Conservation (phyloP, 345 rosid species). For the Mercurialis annua region DNA sequence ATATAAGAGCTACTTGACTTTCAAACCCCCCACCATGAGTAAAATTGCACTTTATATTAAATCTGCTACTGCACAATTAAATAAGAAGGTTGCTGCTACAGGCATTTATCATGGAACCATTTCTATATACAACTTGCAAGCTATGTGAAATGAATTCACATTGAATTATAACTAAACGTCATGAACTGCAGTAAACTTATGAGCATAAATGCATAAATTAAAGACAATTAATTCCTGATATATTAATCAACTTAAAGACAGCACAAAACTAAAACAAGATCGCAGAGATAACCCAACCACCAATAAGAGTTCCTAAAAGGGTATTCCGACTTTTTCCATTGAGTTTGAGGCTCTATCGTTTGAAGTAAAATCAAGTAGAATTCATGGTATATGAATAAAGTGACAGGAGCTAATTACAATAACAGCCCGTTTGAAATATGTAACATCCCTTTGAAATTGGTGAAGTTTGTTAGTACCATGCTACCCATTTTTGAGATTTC, state of each 20-base stretch:
- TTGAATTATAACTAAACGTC: neutral
- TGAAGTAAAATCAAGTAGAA: neutral
- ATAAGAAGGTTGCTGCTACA: neutral
- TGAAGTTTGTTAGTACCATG: too few relatives aligned
- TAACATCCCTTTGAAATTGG: neutral
- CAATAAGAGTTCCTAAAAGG: neutral
- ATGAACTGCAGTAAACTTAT: neutral
- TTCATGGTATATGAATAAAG: neutral
- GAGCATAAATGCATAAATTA: conserved; percentile 1
- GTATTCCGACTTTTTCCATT: neutral
- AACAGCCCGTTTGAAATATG: neutral
- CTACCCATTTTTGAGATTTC: neutral
- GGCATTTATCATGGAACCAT: neutral
- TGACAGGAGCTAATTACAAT: neutral
- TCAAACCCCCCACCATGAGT: neutral
- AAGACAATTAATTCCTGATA: neutral
- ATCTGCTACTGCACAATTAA: too few relatives aligned
- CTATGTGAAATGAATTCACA: neutral
- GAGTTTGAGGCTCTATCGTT: neutral
- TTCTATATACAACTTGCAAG: neutral
- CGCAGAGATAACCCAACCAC: neutral
- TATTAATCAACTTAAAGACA: neutral
- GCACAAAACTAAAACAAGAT: neutral
- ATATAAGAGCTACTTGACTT: neutral
- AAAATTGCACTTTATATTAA: neutral